A percentile compares a stretch with the other conserved stretches of the same genome.
Conservation (phyloP, 2,329 filamentous ascomycete genomes). For the Cladobotryum protrusum region DNA sequence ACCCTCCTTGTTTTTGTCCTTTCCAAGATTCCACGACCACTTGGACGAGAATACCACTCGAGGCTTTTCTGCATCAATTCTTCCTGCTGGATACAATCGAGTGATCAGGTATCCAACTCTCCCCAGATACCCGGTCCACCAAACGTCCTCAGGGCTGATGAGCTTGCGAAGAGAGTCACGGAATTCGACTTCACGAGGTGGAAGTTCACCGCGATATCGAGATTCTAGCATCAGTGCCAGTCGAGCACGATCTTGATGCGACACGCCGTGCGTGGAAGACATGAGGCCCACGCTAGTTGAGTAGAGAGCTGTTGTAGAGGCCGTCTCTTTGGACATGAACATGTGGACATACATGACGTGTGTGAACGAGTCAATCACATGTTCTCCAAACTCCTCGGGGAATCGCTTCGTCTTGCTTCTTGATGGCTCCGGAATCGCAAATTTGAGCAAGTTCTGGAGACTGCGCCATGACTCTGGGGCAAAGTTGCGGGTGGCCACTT, state of each 20-base stretch:
- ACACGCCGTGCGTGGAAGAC: slow-evolving; percentile 54
- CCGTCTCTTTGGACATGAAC: slow-evolving; percentile 44
- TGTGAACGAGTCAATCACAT: slow-evolving; percentile 49
- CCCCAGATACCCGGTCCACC: slow-evolving; percentile 62
- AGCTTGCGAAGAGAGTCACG: slow-evolving; percentile 47
- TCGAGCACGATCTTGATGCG: slow-evolving; percentile 53
- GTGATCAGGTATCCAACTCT: slow-evolving; percentile 52
- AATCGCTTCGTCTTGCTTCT: slow-evolving; percentile 19
- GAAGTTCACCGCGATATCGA: slow-evolving; percentile 56
- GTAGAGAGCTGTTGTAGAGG: slow-evolving; percentile 54
- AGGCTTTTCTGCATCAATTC: slow-evolving; percentile 32
- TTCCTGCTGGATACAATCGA: slow-evolving; percentile 55
- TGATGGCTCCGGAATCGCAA: slow-evolving; percentile 36
- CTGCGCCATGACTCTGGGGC: slow-evolving; percentile 40
- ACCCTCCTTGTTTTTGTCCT: slow-evolving; percentile 32
- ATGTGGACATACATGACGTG: slow-evolving; percentile 53
- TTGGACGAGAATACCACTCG: slow-evolving; percentile 34
- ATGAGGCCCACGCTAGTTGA: slow-evolving; percentile 58
- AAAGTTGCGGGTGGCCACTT: slow-evolving; percentile 51
- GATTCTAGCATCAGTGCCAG: slow-evolving; percentile 59
- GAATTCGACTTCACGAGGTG: slow-evolving; percentile 50
- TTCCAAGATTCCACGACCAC: slow-evolving; percentile 37
- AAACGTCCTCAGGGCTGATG: slow-evolving; percentile 47
- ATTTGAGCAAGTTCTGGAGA: slow-evolving; percentile 42
- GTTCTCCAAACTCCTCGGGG: slow-evolving; percentile 36